Evolutionary conservation across 345 rosid genomes (phyloP).

Genomic region (Arabidopsis thaliana): DNA sequence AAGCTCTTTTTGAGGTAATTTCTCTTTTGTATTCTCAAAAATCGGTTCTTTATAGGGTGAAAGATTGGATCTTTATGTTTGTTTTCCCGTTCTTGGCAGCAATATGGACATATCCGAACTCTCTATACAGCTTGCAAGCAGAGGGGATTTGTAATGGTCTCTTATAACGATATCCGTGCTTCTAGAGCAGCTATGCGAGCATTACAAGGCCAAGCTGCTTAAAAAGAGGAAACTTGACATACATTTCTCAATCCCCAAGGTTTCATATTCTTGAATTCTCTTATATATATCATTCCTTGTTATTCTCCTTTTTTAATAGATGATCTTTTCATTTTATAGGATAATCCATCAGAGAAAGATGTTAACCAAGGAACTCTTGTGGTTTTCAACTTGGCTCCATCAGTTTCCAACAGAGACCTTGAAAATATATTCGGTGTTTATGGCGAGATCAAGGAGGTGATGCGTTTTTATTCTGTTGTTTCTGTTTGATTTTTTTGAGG

Average conservation of each 20-base stretch:
- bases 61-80: constrained; percentile 23
- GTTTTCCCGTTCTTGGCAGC: constrained; percentile 48
- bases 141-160: constrained; percentile 83
- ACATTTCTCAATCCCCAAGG: constrained; percentile 90
- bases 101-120: constrained; percentile 75
- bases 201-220: constrained; percentile 66
- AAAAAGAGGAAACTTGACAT: constrained; percentile 80
- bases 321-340: constrained; percentile 42
- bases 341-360: constrained; percentile 85
- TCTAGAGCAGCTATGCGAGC: constrained; percentile 83
- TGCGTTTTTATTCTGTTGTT: neutral
- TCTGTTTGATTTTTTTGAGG: neutral
- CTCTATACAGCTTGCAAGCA: constrained; percentile 82
- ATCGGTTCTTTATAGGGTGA: neutral
- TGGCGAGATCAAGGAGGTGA: constrained; percentile 89
- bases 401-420: constrained; percentile 75
- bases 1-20: constrained; percentile 67
- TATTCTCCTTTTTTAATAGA: neutral
- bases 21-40: neutral
- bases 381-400: constrained; percentile 76
- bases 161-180: constrained; percentile 79
- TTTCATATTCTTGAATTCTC: constrained; percentile 16
- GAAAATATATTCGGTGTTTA: constrained; percentile 69
- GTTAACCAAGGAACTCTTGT: constrained; percentile 84
- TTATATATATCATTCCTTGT: neutral